Evolutionary conservation across 1,284 basidiomycete genomes (phyloP).

Genomic region (Sporisorium exsertum): DNA sequence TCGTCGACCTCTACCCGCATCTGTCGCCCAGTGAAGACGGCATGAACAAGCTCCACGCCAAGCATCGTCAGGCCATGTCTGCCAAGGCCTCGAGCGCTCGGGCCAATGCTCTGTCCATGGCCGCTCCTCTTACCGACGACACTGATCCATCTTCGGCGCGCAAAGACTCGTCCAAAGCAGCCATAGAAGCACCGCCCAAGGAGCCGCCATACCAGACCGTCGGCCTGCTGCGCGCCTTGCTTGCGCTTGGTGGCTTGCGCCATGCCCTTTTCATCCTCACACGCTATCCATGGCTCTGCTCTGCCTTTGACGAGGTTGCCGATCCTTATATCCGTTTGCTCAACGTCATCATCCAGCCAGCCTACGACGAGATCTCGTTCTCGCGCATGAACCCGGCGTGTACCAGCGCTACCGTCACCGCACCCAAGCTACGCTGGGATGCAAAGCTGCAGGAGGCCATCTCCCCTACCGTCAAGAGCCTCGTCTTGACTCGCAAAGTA

Average conservation of each 20-base stretch:
- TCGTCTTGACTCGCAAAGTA: slow-evolving; percentile 52
- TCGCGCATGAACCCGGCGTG: slow-evolving; percentile 75
- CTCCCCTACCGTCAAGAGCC: slow-evolving; percentile 22
- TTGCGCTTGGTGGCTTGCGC: slow-evolving; percentile 84
- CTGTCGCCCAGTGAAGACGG: slow-evolving; percentile 71
- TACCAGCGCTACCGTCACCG: slow-evolving; percentile 69
- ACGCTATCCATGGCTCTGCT: slow-evolving; percentile 86
- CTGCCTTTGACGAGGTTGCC: slow-evolving; percentile 81
- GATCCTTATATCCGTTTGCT: slow-evolving; percentile 74
- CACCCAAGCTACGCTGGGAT: slow-evolving; percentile 66
- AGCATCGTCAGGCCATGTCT: slow-evolving; percentile 78
- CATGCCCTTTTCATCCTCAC: slow-evolving; percentile 83
- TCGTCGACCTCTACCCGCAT: slow-evolving; percentile 88
- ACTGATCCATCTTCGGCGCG: slow-evolving; percentile 45
- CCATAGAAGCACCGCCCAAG: slow-evolving; percentile 72
- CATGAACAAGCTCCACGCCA: slow-evolving; percentile 73
- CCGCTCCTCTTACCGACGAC: slow-evolving; percentile 82
- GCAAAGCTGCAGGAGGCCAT: slow-evolving; percentile 31
- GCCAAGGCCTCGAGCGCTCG: slow-evolving; percentile 75
- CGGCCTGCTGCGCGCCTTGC: slow-evolving; percentile 81
- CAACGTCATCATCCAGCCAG: slow-evolving; percentile 59
- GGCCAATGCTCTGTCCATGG: slow-evolving; percentile 83
- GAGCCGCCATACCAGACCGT: slow-evolving; percentile 82
- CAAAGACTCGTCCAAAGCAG: slow-evolving; percentile 60
- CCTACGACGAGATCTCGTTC: slow-evolving; percentile 52